phyloP scores from a whole-genome alignment of 148 eudicot genomes.

The Rheum nobile region DNA sequence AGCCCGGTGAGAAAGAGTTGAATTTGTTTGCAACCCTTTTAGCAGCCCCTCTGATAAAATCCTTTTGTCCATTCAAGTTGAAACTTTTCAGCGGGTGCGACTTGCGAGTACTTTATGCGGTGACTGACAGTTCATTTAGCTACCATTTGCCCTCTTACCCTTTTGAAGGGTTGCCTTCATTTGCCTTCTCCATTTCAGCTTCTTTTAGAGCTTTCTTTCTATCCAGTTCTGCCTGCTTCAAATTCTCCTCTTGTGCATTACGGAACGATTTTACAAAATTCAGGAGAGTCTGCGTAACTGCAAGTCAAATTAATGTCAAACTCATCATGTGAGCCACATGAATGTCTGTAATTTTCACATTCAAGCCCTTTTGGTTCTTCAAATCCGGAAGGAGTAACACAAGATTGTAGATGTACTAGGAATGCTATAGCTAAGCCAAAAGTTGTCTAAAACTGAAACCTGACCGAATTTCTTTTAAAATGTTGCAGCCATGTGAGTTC shows the following conservation, averaged over 20 bases:
- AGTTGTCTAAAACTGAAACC: too few species aligned
- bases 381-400: too few species aligned
- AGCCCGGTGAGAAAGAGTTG: neutral
- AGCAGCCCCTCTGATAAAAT: neutral
- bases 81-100: neutral
- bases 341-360: neutral
- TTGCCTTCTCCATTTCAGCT: constrained; percentile 58
- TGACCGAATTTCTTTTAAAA: too few species aligned
- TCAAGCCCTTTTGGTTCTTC: too few species aligned
- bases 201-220: constrained; percentile 81
- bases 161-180: constrained; percentile 26
- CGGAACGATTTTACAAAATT: constrained; percentile 75
- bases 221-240: constrained; percentile 74
- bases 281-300: constrained; percentile 72
- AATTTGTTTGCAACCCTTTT: neutral
- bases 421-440: too few species aligned
- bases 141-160: constrained; percentile 10
- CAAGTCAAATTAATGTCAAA: constrained; percentile 11
- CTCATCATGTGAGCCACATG: neutral
- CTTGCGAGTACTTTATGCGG: neutral
- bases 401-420: too few species aligned
- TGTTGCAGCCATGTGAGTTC: too few species aligned
- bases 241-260: constrained; percentile 85
- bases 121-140: neutral
- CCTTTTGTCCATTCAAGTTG: neutral